Conservation (phyloP, 108 stramenopile genomes). For the Cylindrotheca fusiformis region DNA sequence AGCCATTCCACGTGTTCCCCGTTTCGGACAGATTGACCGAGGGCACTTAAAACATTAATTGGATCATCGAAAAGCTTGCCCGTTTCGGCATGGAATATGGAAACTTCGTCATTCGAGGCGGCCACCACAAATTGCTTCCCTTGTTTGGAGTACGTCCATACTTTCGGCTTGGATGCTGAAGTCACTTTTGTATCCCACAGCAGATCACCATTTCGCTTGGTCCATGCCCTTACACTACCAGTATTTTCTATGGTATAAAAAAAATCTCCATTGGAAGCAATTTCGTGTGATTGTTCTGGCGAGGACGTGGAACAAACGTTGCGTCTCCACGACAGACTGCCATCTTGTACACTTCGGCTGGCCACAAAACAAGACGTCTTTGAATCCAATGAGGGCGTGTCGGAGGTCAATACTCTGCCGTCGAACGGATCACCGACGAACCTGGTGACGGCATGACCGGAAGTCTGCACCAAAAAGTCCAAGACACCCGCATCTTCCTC, state of each 20-base stretch:
- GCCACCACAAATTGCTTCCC: slow-evolving; percentile 12
- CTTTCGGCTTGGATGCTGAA: slow-evolving; percentile 3
- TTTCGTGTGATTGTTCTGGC: slow-evolving; percentile 10
- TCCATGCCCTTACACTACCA: slow-evolving; percentile 55
- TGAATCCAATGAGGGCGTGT: slow-evolving; percentile 8
- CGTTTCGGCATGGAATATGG: slow-evolving; percentile 12
- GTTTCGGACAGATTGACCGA: not conserved
- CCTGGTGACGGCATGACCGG: slow-evolving; percentile 63
- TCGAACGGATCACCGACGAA: slow-evolving; percentile 12
- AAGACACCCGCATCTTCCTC: slow-evolving; percentile 72
- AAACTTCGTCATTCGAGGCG: slow-evolving; percentile 16
- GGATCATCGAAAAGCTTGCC: slow-evolving; percentile 5
- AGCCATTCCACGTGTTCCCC: slow-evolving; percentile 21
- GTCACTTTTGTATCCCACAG: slow-evolving; percentile 37
- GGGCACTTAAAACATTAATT: not conserved
- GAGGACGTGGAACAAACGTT: slow-evolving; percentile 49
- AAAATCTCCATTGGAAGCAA: slow-evolving; percentile 1
- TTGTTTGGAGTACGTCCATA: slow-evolving; percentile 7
- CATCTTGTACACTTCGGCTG: slow-evolving; percentile 39
- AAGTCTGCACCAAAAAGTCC: slow-evolving; percentile 68
- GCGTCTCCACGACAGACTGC: slow-evolving; percentile 60
- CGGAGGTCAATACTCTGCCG: slow-evolving; percentile 27
- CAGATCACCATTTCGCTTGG: slow-evolving; percentile 30
- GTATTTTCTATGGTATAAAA: slow-evolving; percentile 52
- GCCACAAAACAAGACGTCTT: slow-evolving; percentile 51